Conservation (phyloP, 106 monocot genomes). For the Iris macrosiphon region DNA sequence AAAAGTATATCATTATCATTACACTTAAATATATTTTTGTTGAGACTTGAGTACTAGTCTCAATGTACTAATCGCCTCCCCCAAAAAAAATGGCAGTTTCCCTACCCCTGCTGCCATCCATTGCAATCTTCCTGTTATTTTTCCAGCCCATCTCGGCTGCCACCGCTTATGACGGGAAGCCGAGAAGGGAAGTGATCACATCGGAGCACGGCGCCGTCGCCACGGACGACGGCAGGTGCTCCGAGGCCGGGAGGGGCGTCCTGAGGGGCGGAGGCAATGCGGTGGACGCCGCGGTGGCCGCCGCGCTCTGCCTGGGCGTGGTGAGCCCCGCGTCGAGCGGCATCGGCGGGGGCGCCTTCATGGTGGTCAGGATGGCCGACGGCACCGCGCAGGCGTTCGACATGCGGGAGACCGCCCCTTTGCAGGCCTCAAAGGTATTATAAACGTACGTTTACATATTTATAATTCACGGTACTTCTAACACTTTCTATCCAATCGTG, state of each 20-base stretch:
- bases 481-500: not conserved
- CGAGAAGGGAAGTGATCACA: constrained; percentile 30
- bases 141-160: constrained; percentile 5
- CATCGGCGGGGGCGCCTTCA: constrained; percentile 87
- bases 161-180: not conserved
- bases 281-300: constrained; percentile 73
- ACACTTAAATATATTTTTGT: too few species aligned
- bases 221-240: constrained; percentile 69
- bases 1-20: too few species aligned
- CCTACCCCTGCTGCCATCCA: not conserved
- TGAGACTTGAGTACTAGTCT: not conserved
- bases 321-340: constrained; percentile 93
- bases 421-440: constrained; percentile 46
- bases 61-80: not conserved
- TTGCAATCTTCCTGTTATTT: not conserved
- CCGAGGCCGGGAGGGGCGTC: constrained; percentile 55
- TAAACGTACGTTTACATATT: not conserved
- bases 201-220: constrained; percentile 67
- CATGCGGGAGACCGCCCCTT: constrained; percentile 83
- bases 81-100: constrained; percentile 6
- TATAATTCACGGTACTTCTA: not conserved
- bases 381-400: constrained; percentile 66
- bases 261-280: constrained; percentile 72
- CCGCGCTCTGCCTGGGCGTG: constrained; percentile 70
- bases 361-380: constrained; percentile 57